Base-by-base conservation (phyloP, 257 asterid genomes). In the Plantago ovata region DNA sequence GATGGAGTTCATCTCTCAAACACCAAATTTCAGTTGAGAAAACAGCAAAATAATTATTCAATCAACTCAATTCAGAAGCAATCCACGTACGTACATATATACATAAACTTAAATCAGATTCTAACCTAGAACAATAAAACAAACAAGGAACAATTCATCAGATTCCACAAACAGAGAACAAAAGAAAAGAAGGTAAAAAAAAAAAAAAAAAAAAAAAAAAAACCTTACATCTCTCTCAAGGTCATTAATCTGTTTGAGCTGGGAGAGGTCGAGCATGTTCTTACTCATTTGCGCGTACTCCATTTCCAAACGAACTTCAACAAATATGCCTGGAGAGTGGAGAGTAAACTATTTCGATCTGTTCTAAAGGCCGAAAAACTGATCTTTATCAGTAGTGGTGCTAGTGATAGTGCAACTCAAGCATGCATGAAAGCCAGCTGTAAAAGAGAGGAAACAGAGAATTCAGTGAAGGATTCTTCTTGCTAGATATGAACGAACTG, bases 201-300 rank as follows among this genome's bases (percentile, higher is more conserved):
- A 49, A 54, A 23, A 55, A 15, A 33, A 32, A 3, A 7, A 28
- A n/a, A 36, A 16, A 14, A 20, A 36, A n/a, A 36, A 9, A 16
- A 12, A 55, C 16, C 10, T 38, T 77, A 77, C 83, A 58, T 67
- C 43, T n/a, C 41, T 69, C 38, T 71, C 67, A 58, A 77, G 64
- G 64, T 74, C 73, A 16, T 28, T 48, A 52, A 77, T 67, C 49
- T 54, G 63, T 67, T 52, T 53, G 33, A 64, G 51, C 71, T 64
- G 55, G 70, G 70, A 14, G 45, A 42, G 39, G 50, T 67, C 56
- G 58, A 77, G 83, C 38, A 60, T 23, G 32, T 60, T 66, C 13
- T 75, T 58, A 58, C 70, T 80, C 42, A 70, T 20, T 44, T 33
- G 61, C 65, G 16, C 42, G 52, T 53, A 55, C 15, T 55, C 45